Conservation (phyloP, 1,284 basidiomycete genomes). For the Cystobasidiaceae sp. region DNA sequence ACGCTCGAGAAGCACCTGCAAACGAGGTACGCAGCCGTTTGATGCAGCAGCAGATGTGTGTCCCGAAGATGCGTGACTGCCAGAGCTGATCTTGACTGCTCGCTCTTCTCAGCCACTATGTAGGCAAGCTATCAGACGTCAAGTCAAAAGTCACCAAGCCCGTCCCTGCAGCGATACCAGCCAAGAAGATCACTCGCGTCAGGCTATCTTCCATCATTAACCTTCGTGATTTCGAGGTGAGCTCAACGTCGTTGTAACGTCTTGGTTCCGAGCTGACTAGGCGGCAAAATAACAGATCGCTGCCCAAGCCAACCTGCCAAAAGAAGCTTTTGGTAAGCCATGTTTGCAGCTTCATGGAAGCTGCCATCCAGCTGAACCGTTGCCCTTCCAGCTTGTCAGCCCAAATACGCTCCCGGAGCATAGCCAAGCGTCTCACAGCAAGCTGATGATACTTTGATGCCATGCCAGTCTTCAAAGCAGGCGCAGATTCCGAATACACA, state of each 20-base stretch:
- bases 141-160: constrained; percentile 59
- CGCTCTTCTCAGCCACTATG: constrained; percentile 68
- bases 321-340: not conserved
- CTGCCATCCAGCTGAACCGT: not conserved
- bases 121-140: constrained; percentile 52
- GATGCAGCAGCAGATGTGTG: not conserved
- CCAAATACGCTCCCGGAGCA: not conserved
- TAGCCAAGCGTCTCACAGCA: constrained; percentile 23
- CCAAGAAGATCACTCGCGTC: too few relatives aligned
- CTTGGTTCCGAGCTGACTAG: too few relatives aligned
- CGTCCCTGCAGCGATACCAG: constrained; percentile 49
- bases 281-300: constrained; percentile 57
- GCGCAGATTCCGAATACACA: constrained; percentile 28
- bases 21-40: not conserved
- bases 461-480: not conserved
- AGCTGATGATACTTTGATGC: constrained; percentile 23
- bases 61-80: constrained; percentile 57
- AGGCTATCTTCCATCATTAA: too few relatives aligned
- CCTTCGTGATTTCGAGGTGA: not conserved
- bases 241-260: too few relatives aligned
- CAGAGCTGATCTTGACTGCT: constrained; percentile 36
- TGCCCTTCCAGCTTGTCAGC: not conserved
- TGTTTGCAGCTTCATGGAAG: too few relatives aligned
- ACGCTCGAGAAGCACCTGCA: not conserved
- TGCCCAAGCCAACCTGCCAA: constrained; percentile 64